Base-by-base conservation (phyloP, 2,329 filamentous ascomycete species). In the Aspergillus tamarii region DNA sequence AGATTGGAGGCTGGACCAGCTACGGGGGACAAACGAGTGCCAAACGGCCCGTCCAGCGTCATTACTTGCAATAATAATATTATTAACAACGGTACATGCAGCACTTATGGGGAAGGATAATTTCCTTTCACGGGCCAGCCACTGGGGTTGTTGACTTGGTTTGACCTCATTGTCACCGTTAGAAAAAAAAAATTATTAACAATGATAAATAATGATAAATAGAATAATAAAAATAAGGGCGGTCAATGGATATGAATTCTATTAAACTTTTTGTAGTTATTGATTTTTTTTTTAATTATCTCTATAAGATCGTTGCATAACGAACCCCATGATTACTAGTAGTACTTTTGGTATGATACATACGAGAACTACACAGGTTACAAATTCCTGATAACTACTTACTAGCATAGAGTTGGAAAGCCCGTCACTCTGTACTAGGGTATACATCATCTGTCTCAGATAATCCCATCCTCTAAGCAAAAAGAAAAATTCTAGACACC, bases 1-100 rank as follows among this genome's bases (percentile, higher is more conserved):
- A 60, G 62, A 66, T 65, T 59, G 66, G 65, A 66, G 65, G 67
- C 61, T 65, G 67, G 63, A 60, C 67, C 66, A 64, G 54, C 46
- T 45, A 65, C 41, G 48, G 52, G 61, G 50, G 64, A 66, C 63
- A 61, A 56, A 52, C 39, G 59, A 61, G 45, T 57, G 46, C 36
- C 59, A 64, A 64, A 64, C 62, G 62, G 62, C 59, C 62, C 62
- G 62, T 52, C 57, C 45, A 34, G 43, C 28, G 61, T 52, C 26
- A 50, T 30, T 50, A 28, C 26, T 50, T 50, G 46, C 46, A 50
- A 50, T 32, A 50, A 36, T 19, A 58, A 34, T 62, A 48, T 57
- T 61, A 52, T 52, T 52, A 21, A 21, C 28, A 52, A 32, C 19
- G 16, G 16, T 52, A 52, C 16, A 11, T 30, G 19, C 26, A 36